Base-by-base conservation (phyloP, 352 stramenopile species). In the Globisporangium lucens region DNA sequence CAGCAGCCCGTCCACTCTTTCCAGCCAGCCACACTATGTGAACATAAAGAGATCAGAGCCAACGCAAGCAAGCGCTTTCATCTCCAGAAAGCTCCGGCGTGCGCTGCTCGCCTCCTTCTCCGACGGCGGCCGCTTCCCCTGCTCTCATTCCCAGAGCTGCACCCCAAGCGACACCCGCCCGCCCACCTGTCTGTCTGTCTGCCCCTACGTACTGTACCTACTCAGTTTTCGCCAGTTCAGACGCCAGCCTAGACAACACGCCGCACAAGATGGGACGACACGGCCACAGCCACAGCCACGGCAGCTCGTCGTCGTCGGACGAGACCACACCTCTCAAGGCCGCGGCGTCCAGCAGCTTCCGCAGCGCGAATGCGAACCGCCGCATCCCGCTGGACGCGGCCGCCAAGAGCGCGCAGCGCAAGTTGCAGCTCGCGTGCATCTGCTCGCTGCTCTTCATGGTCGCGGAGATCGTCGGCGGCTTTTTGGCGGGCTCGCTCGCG, bases 381-480 rank as follows among this genome's bases (percentile, higher is more conserved):
- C 85, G 85, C 65, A 80, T 90, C 58, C 77, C 83, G 51, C 67
- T 95, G 17, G 78, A 86, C 3, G 72, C 81, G 1, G 67, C 52
- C 12, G 74, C 87, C 12, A 75, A 80, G 61, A 75, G 78, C 43
- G 87, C 85, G 51, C 84, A 91, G 65, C 80, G 75, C 47, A 89
- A 89, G 71, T 65, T 91, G 63, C 80, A 89, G 67, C 63, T 82
- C 56, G 83, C 83, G 6, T 91, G 83, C 59, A n/a, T 78, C 0
- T 94, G 95, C 58, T 96, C 90, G 66, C 74, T 95, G 30, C 72
- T 89, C 38, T 99, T 99, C 76, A 97, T 99, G 79, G 68, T 97
- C 24, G 84, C 98, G 4, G 97, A 99, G 82, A 77, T 98, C 15
- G 72, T 98, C 24, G 97, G 95, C n/a, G 97, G 97, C n/a, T 90